Base-by-base conservation (phyloP, 2,329 filamentous ascomycete species). In the Epichloe hybrida region DNA sequence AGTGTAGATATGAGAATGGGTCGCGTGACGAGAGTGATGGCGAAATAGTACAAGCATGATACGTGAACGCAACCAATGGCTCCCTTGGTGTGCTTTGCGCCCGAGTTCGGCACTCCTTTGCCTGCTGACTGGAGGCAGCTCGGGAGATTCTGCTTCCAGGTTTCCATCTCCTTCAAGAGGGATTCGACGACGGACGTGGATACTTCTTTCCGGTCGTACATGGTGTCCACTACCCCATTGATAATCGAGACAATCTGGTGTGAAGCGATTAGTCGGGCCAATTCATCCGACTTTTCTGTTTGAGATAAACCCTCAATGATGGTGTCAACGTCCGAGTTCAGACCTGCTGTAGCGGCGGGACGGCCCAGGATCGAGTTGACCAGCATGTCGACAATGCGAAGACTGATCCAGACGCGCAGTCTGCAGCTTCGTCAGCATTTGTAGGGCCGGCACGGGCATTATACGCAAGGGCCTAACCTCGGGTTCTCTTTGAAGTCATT, bases 41-140 rank as follows among this genome's bases (percentile, higher is more conserved):
- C 74, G 50, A 80, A 77, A 55, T 81, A 79, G 55, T 81, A 81
- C 0, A 74, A 64, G 51, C 76, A 80, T 0, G 76, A 73, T 5
- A 81, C 70, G 50, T 80, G 76, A 1, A 78, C 66, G 23, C 70
- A 76, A 0, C 71, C 72, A 23, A 77, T 68, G 2, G 69, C 67
- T 0, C 64, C 66, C 17, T 68, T 63, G 21, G 21, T 44, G 13
- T 23, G 17, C 1, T 58, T 59, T 2, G 46, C 44, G 12, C 31
- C 48, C n/a, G 46, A 36, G 5, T 21, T 47, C 4, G 44, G 20
- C 1, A 38, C 13, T 13, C 44, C 35, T 17, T 39, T 41, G 61
- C 60, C 3, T 57, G 57, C 4, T 50, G 52, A 44, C 54, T 47
- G 63, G 48, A 66, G 55, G 27, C 58, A 64, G 15, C 58, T 57